Base-by-base conservation (phyloP, 192 early-diverging fungal genomes). In the Coemansia pectinata region DNA sequence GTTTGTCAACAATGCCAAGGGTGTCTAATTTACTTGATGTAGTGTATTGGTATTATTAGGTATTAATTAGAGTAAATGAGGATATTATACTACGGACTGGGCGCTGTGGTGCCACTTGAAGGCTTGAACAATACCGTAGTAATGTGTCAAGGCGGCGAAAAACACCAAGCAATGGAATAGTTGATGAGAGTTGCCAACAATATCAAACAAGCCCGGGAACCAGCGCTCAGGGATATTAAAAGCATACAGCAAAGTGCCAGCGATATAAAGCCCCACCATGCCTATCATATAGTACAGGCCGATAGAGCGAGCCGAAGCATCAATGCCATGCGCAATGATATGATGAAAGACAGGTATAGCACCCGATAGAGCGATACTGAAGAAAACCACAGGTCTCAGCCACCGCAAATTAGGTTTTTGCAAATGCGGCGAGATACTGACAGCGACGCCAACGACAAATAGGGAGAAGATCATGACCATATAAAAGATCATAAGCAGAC, bases 81-180 rank as follows among this genome's bases (percentile, higher is more conserved):
- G 42, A 15, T 58, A 4, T 48, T 62, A 67, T 5, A 81, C 64
- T 14, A 81, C 63, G 10, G 74, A 70, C 62, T 81, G 79, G 14
- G 79, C 79, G 33, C 75, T 71, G 39, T 85, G 84, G 76, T 81
- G 75, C 76, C 73, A 85, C 65, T 73, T 76, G 71, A 85, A 81
- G 15, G 89, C 88, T 69, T 86, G 84, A 33, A 86, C 85, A 7
- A 93, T 86, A 42, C 91, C 93, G 72, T 87, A 72, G 69, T 90
- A 94, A 66, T 95, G 94, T 29, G 83, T 73, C n/a, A 90, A n/a
- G 10, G 92, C 90, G 11, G 92, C 96, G 9, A 87, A 65, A 27
- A 96, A 86, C 9, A 96, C 94, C 55, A 91, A 86, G 23, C 92
- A 55, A 74, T 98, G 96, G 75, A 94, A 98, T 45, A 98, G 94